These are phyloP conservation scores for Mortierella sp. DNA, from an alignment of 371 early-diverging fungal genomes.

Conservation along the genomic window DNA sequence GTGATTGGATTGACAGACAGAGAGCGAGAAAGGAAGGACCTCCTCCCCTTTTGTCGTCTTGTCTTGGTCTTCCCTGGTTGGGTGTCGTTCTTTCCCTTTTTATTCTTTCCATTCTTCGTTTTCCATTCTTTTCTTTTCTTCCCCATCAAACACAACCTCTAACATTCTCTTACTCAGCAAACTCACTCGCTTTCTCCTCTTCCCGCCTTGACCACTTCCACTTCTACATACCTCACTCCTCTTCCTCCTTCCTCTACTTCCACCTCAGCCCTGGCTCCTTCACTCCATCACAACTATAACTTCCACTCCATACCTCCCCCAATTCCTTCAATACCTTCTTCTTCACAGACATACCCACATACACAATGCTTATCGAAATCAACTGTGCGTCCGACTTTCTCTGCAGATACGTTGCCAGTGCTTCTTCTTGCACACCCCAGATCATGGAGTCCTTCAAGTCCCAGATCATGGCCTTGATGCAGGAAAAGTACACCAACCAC, in stretches of 20 bases:
- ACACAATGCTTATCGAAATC: conserved; percentile 52
- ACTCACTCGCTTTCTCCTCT: background rate
- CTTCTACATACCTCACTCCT: background rate
- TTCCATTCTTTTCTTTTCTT: background rate
- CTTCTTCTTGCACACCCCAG: conserved; percentile 52
- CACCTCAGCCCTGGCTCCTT: conserved; percentile 1
- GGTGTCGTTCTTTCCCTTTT: background rate
- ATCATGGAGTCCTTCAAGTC: conserved; percentile 51
- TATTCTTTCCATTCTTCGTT: background rate
- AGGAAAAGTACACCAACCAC: conserved; percentile 65
- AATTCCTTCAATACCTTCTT: background rate
- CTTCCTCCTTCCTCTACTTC: background rate
- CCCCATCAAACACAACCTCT: background rate
- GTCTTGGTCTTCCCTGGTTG: background rate
- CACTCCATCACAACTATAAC: background rate
- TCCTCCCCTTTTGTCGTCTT: background rate
- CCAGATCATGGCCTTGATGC: conserved; percentile 45
- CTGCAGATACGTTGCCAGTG: conserved; percentile 41
- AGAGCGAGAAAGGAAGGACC: background rate
- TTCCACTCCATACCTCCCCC: background rate
- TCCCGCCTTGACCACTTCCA: background rate
- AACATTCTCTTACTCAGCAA: background rate
- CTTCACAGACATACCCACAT: background rate
- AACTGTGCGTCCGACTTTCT: conserved; percentile 51
- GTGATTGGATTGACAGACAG: conserved; percentile 1